phyloP scores from a whole-genome alignment of 768 basidiomycete genomes.

The Boletellus sp. region DNA sequence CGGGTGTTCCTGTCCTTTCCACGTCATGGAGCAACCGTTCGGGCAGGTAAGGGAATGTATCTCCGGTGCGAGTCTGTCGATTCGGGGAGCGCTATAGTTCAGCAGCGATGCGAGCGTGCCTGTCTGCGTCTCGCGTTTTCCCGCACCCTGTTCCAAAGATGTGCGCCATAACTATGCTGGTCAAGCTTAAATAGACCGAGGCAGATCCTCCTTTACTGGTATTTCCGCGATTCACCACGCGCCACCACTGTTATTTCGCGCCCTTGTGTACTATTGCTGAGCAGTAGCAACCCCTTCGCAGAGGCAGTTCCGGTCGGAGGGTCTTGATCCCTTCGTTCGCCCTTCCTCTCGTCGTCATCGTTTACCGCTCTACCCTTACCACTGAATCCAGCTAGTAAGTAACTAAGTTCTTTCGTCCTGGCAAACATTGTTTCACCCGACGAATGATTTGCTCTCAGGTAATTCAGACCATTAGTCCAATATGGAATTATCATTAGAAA shows the following conservation, averaged over 20 bases:
- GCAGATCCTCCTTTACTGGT: background rate
- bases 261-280: background rate
- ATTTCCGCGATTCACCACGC: conserved; percentile 4
- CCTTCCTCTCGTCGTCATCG: background rate
- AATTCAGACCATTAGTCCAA: conserved; percentile 37
- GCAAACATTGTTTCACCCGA: background rate
- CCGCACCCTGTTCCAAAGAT: conserved; percentile 9
- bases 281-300: background rate
- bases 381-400: conserved; percentile 10
- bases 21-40: conserved; percentile 5
- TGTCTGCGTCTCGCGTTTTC: conserved; percentile 10
- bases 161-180: background rate
- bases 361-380: background rate
- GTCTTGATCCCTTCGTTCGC: background rate
- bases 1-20: conserved; percentile 8
- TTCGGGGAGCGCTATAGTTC: background rate
- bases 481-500: conserved; percentile 61
- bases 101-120: conserved; percentile 15
- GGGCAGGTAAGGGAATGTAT: conserved; percentile 1
- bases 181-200: conserved; percentile 15
- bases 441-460: conserved; percentile 4
- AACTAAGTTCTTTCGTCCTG: background rate
- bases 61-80: conserved; percentile 3
- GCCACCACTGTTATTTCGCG: background rate
- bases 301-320: background rate